Conservation (phyloP, 1,284 basidiomycete genomes). For the Exobasidium rhododendri region DNA sequence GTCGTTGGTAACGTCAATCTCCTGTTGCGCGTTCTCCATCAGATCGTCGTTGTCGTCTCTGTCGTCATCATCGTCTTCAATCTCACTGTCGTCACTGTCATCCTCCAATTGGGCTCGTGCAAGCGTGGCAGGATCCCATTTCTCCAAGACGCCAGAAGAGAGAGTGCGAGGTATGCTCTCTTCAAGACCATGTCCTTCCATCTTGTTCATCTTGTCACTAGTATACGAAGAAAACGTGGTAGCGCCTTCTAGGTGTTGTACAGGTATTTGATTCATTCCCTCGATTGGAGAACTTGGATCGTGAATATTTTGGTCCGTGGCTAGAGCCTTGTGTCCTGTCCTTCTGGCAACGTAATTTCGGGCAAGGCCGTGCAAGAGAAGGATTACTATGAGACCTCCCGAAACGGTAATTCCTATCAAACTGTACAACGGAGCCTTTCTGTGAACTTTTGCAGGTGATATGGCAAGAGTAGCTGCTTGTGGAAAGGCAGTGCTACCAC, state of each 20-base stretch:
- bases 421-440: conserved; percentile 26
- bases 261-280: not conserved
- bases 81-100: conserved; percentile 4
- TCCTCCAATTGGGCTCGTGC: conserved; percentile 4
- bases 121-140: conserved; percentile 3
- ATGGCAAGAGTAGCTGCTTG: conserved; percentile 21
- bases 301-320: not conserved
- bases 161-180: not conserved
- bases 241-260: not conserved
- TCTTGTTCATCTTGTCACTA: not conserved
- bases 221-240: not conserved
- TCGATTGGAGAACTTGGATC: not conserved
- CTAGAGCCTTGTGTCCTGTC: not conserved
- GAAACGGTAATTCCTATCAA: conserved; percentile 28
- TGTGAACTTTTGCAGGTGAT: conserved; percentile 11
- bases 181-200: not conserved
- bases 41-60: not conserved
- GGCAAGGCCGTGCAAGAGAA: conserved; percentile 27
- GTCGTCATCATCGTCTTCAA: conserved; percentile 2
- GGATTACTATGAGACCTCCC: conserved; percentile 33
- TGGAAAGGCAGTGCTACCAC: conserved; percentile 36
- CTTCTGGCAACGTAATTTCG: not conserved
- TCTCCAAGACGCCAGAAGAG: not conserved
- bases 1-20: not conserved
- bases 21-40: not conserved